A percentile compares a stretch with the other conserved stretches of the same genome.
These are phyloP conservation scores for Tulasnella sp. DNA, from an alignment of 768 basidiomycete genomes.

Conservation along the genomic window DNA sequence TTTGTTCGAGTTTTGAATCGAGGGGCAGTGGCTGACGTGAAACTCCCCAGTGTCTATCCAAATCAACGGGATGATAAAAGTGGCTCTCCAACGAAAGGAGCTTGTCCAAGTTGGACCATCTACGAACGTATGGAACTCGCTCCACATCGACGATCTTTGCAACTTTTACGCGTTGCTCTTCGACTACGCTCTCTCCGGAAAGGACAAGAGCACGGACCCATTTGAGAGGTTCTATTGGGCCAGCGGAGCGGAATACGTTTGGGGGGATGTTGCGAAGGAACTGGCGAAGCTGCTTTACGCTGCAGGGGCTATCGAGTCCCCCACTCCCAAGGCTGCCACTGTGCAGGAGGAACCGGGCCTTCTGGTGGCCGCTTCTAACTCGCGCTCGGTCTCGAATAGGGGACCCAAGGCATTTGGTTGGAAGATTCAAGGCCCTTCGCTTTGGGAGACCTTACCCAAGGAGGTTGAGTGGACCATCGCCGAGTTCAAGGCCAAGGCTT, in stretches of 20 bases:
- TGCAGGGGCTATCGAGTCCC: constrained; percentile 22
- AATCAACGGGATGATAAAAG: constrained; percentile 38
- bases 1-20: background rate
- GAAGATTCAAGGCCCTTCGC: constrained; percentile 25
- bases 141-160: constrained; percentile 41
- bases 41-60: constrained; percentile 40
- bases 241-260: constrained; percentile 37
- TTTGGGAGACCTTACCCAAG: background rate
- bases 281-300: constrained; percentile 33
- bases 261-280: constrained; percentile 31
- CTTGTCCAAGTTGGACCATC: constrained; percentile 39
- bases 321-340: background rate
- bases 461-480: constrained; percentile 7
- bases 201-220: constrained; percentile 31
- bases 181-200: constrained; percentile 38
- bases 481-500: background rate
- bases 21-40: constrained; percentile 15
- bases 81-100: constrained; percentile 36
- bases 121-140: constrained; percentile 40
- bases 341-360: constrained; percentile 17
- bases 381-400: constrained; percentile 37
- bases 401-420: constrained; percentile 34
- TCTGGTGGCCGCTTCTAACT: constrained; percentile 38
- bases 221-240: constrained; percentile 42
- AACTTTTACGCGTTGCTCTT: constrained; percentile 41